Conservation (phyloP, 1,284 basidiomycete genomes). For the Leccinum solheimii region DNA sequence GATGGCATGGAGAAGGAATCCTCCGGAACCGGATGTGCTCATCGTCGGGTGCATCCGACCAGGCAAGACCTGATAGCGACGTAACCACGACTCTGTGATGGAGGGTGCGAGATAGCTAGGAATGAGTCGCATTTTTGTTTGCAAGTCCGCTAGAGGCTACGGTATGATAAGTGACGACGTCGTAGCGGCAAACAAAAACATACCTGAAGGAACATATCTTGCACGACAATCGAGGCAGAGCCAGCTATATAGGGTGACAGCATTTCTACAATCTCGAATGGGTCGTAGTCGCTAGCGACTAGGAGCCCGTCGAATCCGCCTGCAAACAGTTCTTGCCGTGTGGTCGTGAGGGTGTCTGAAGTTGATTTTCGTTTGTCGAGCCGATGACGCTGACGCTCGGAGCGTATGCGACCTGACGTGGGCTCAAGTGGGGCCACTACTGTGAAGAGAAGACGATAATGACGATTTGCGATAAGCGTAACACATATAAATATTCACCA, state of each 20-base stretch:
- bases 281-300: slow-evolving; percentile 85
- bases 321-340: slow-evolving; percentile 79
- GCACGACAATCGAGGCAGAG: slow-evolving; percentile 84
- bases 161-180: slow-evolving; percentile 2
- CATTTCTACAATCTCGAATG: slow-evolving; percentile 77
- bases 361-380: slow-evolving; percentile 71
- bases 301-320: slow-evolving; percentile 91
- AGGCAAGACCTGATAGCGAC: slow-evolving; percentile 92
- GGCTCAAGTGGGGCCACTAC: slow-evolving; percentile 61
- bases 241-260: slow-evolving; percentile 80
- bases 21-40: slow-evolving; percentile 87
- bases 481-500: slow-evolving; percentile 39
- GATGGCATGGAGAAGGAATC: slow-evolving; percentile 82
- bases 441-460: slow-evolving; percentile 28
- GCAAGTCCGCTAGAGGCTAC: slow-evolving; percentile 73
- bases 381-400: slow-evolving; percentile 68
- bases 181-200: slow-evolving; percentile 10
- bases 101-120: slow-evolving; percentile 77
- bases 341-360: slow-evolving; percentile 57
- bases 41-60: slow-evolving; percentile 96
- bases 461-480: not conserved
- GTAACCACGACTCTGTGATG: slow-evolving; percentile 86
- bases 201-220: slow-evolving; percentile 82
- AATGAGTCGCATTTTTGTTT: slow-evolving; percentile 67
- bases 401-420: slow-evolving; percentile 53